These are phyloP conservation scores for Russula lepida DNA, from an alignment of 768 basidiomycete species.

Conservation along the genomic window DNA sequence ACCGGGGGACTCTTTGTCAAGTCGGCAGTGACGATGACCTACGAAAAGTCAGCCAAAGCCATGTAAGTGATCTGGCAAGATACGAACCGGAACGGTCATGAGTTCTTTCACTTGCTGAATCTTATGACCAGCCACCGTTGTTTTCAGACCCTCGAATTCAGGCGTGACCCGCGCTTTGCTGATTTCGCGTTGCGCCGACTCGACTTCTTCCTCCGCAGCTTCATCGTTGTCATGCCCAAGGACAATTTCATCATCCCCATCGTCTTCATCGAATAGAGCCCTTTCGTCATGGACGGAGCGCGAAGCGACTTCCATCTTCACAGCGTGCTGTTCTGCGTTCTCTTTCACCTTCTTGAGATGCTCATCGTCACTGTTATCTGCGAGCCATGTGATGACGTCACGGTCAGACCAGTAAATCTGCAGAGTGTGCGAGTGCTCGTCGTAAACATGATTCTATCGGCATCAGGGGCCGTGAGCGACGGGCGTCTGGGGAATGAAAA, in stretches of 20 bases:
- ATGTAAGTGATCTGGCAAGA: slow-evolving; percentile 7
- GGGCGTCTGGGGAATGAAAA: background rate
- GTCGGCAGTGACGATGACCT: slow-evolving; percentile 95
- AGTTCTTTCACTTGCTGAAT: slow-evolving; percentile 93
- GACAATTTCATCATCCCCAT: slow-evolving; percentile 72
- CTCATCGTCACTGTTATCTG: slow-evolving; percentile 92
- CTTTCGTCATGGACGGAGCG: slow-evolving; percentile 81
- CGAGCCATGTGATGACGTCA: slow-evolving; percentile 92
- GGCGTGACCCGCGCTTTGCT: slow-evolving; percentile 72
- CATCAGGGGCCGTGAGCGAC: background rate
- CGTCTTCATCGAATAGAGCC: slow-evolving; percentile 84
- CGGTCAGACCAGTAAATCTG: slow-evolving; percentile 94
- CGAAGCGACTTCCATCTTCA: slow-evolving; percentile 86
- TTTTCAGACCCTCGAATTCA: slow-evolving; percentile 75
- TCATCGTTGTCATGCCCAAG: slow-evolving; percentile 45
- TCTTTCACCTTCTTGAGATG: slow-evolving; percentile 92
- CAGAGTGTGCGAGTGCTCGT: slow-evolving; percentile 87
- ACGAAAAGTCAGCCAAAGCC: slow-evolving; percentile 5
- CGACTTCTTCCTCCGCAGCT: slow-evolving; percentile 38
- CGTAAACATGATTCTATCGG: slow-evolving; percentile 83
- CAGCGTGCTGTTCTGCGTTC: slow-evolving; percentile 82
- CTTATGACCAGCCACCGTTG: slow-evolving; percentile 71
- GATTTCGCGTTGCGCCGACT: slow-evolving; percentile 67
- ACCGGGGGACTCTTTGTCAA: slow-evolving; percentile 93
- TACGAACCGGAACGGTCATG: slow-evolving; percentile 84